Base-by-base conservation (phyloP, 2,329 filamentous ascomycete species). In the Zasmidium citrigriseum region DNA sequence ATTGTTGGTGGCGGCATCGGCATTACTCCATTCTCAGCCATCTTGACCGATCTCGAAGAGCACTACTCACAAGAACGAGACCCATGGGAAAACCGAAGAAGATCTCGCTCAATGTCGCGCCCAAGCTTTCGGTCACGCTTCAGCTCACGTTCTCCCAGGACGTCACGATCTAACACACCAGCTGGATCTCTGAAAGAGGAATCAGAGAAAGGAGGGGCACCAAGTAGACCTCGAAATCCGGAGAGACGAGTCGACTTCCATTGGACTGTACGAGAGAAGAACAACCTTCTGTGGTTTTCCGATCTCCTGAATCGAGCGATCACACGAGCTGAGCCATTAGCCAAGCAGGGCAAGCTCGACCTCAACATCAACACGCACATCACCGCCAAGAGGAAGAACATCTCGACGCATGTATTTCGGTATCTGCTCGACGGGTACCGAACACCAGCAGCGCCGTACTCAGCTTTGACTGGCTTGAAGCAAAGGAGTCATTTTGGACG, bases 201-300 rank as follows among this genome's bases (percentile, higher is more conserved):
- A 22, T 5, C 4, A 14, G 20, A 47, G 22, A 47, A 47, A 10
- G 25, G 38, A 24, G 12, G 4, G 2, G 2, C 23, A 3, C 12
- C 25, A 14, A 14, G 11, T 11, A 11, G 48, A 14, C 34, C 34
- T 41, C 7, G 34, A 9, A 53, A 57, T 29, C 53, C 61, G 44
- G 34, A 55, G 34, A 21, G 82, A 29, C 77, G 82, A 3, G 78
- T 84, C 1, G 83, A 86, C 64, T 85, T 86, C 58, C 82, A 86
- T 69, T 86, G 83, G 83, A 83, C 82, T 62, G 82, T 85, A 0
- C 80, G 82, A 21, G 82, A 85, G 48, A 77, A 78, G 56, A 84
- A 84, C 68, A 77, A 82, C 52, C 75, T 86, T 0, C 74, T 82
- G 2, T 85, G 83, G 83, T 81, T 86, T 52, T 83, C 82, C 0